phyloP scores from a whole-genome alignment of 2,329 filamentous ascomycete species.

The Ambrosiella cleistominuta region DNA sequence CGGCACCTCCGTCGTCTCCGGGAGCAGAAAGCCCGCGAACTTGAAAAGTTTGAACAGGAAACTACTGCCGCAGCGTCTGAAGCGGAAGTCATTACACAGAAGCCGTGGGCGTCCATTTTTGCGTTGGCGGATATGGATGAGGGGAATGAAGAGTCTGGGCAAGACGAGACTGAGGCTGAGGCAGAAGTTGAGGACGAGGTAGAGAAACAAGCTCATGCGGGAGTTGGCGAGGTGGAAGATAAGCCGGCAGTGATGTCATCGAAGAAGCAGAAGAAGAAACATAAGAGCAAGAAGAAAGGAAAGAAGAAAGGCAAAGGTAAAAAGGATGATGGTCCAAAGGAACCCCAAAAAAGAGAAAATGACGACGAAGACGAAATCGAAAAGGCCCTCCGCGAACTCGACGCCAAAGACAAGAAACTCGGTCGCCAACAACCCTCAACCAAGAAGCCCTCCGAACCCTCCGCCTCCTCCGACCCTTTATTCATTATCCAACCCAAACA shows the following conservation, averaged over 20 bases:
- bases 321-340: constrained; percentile 13
- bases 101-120: constrained; percentile 30
- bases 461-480: constrained; percentile 13
- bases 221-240: background rate
- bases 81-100: constrained; percentile 19
- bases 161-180: constrained; percentile 19
- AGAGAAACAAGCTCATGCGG: constrained; percentile 14
- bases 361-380: constrained; percentile 36
- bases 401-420: constrained; percentile 17
- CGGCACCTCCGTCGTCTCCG: constrained; percentile 35
- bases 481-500: constrained; percentile 44
- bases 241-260: background rate
- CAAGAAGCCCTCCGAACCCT: background rate
- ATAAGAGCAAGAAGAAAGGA: constrained; percentile 23
- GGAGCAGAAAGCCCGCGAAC: constrained; percentile 26
- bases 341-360: constrained; percentile 6
- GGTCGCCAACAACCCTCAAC: background rate
- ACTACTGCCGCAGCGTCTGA: constrained; percentile 17
- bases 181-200: constrained; percentile 7
- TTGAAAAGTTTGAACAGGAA: constrained; percentile 18
- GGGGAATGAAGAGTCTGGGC: constrained; percentile 23
- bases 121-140: constrained; percentile 30
- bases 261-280: constrained; percentile 19
- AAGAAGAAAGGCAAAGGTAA: constrained; percentile 16
- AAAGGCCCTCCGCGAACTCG: constrained; percentile 32